Evolutionary conservation across 1,139 yeast genomes (phyloP), one percentile per base, ranked within the genome.

Genomic region (Pichia inconspicua): DNA sequence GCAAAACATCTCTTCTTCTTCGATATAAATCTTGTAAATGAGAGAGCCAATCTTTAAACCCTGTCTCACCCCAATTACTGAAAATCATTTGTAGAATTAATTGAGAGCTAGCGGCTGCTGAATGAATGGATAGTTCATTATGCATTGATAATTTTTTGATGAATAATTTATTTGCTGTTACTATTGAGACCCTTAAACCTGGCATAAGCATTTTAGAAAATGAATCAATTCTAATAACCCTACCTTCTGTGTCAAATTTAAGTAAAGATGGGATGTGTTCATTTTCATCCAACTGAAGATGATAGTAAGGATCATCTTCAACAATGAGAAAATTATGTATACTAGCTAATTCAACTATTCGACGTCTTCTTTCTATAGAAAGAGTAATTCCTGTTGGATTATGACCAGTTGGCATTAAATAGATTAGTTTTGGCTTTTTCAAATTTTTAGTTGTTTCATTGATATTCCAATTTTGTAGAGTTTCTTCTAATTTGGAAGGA

Each of bases 171-270:
- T 86, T 92, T 14, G 82, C 89, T 3, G 84, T 82, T 52, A 89
- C 75, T 76, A 89, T 84, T 12, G 96, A 92, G 47, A 85, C 67
- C 64, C 97, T 77, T 48, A 83, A 65, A 41, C 97, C 97, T 1
- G 97, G 97, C 25, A 96, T 96, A 53, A 89, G 69, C 43, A 88
- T 90, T 72, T 90, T 90, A 53, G 96, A 88, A 66, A 86, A 82
- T 1, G 97, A 86, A 65, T 90, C 97, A 60, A 90, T 75, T 64
- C 97, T 78, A 48, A 90, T 64, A 28, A 90, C 96, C 55, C 96
- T 74, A 36, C 96, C 96, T 48, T 84, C 86, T 2, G 73, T 72
- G 65, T 89, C 97, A 57, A 85, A 62, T 17, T 83, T 77, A 46
- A 85, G 62, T 66, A 83, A 83, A 22, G 92, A 82, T 30, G 84